Evolutionary conservation across 169 alveolate species (phyloP), one percentile per base, ranked within the genome.

Genomic region (Plasmodium relictum): DNA sequence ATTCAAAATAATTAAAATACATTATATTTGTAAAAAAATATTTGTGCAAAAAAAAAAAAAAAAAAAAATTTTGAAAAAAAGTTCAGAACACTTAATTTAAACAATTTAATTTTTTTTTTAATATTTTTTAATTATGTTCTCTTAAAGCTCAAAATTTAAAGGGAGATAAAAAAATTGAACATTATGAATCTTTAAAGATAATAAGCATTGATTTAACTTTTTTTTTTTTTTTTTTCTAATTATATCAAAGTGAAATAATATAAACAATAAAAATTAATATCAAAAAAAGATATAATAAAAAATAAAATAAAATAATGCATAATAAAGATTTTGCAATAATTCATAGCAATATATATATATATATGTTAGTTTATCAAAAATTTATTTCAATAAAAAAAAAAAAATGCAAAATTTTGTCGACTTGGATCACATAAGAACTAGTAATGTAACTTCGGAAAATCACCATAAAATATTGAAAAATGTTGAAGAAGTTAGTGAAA

Each of bases 401-500:
- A 80, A 72, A 41, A 80, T 80, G 90, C 85, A 80, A 80, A 80
- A 58, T 56, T 45, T 42, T 58, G 78, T 65, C 48, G 56, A 78
- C 69, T 39, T 69, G 24, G 70, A 18, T 56, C 39, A 66, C 20
- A 78, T 16, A 68, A 22, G 12, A 10, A 48, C 24, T 54, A 62
- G n/a, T 45, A 41, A 68, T 80, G 66, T n/a, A 80, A 66, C 16
- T 80, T 80, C 73, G 16, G 68, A 52, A 20, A 80, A 42, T 16
- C 39, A 31, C 26, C 9, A 54, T 54, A 54, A 18, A 54, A 14
- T 12, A 52, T 7, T 37, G 63, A 73, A 59, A 24, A 74, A 18
- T 59, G 20, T 61, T 54, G 62, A 74, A 16, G 73, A 62, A 44
- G 52, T 26, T 20, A 62, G 42, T 24, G 42, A 59, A 45, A 20